Percentiles rank a stretch among this genome's conserved stretches.
phyloP scores from a whole-genome alignment of 331 rosid genomes.

The Ulmus americana region DNA sequence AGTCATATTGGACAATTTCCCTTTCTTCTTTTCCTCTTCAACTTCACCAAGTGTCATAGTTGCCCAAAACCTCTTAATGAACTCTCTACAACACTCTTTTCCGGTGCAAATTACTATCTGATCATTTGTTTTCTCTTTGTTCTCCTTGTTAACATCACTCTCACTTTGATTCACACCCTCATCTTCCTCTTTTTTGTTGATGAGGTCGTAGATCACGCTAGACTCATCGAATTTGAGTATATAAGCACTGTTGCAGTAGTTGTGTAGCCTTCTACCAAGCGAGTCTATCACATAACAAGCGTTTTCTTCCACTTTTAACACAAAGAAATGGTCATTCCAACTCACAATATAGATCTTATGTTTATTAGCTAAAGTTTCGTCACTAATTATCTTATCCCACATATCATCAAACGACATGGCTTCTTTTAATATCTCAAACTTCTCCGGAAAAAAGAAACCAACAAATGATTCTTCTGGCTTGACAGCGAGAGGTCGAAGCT shows the following conservation, averaged over 20 bases:
- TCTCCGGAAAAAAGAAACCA: slow-evolving; percentile 72
- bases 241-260: slow-evolving; percentile 58
- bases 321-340: slow-evolving; percentile 91
- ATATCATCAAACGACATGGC: slow-evolving; percentile 68
- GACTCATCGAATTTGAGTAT: slow-evolving; percentile 58
- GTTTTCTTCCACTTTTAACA: slow-evolving; percentile 51
- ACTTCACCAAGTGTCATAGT: slow-evolving; percentile 46
- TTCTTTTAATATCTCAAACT: slow-evolving; percentile 56
- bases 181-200: slow-evolving; percentile 2
- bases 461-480: slow-evolving; percentile 45
- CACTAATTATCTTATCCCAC: slow-evolving; percentile 47
- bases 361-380: slow-evolving; percentile 4
- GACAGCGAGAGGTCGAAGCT: slow-evolving; percentile 42
- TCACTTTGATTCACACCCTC: not conserved
- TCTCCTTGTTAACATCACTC: slow-evolving; percentile 8
- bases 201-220: slow-evolving; percentile 31
- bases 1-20: slow-evolving; percentile 17
- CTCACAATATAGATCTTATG: slow-evolving; percentile 64
- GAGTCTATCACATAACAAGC: slow-evolving; percentile 71
- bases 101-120: slow-evolving; percentile 37
- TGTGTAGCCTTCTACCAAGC: slow-evolving; percentile 59
- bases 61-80: slow-evolving; percentile 60
- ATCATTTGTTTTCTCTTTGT: not conserved
- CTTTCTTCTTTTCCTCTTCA: slow-evolving; percentile 47
- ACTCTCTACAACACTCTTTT: slow-evolving; percentile 78